phyloP scores from a whole-genome alignment of 2,329 filamentous ascomycete genomes.

The Clonostachys sp. region DNA sequence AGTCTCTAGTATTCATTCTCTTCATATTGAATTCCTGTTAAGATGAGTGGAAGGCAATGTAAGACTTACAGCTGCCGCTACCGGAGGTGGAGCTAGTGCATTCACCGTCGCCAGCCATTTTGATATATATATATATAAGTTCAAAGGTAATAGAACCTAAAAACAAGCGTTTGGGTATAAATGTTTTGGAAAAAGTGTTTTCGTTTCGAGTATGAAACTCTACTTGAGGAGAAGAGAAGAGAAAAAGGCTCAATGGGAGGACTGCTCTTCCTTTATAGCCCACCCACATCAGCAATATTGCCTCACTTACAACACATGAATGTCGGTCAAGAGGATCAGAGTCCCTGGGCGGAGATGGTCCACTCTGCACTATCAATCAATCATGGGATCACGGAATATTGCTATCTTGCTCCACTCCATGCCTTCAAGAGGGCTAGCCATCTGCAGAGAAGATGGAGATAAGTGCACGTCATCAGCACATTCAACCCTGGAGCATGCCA shows the following conservation, averaged over 20 bases:
- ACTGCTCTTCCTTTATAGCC: slow-evolving; percentile 3
- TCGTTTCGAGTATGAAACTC: slow-evolving; percentile 6
- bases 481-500: no score
- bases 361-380: no score
- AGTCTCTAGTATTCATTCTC: background rate
- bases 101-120: slow-evolving; percentile 29
- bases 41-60: background rate
- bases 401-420: no score
- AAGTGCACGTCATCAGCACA: no score
- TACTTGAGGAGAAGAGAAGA: slow-evolving; percentile 4
- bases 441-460: no score
- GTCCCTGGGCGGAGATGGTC: no score
- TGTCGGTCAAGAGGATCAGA: no score
- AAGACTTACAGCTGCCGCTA: slow-evolving; percentile 23
- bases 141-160: slow-evolving; percentile 1
- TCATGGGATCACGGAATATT: no score
- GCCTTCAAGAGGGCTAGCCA: no score
- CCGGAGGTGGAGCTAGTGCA: slow-evolving; percentile 29
- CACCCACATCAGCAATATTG: no score
- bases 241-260: background rate
- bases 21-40: background rate
- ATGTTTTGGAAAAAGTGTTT: slow-evolving; percentile 1
- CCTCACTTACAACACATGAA: no score
- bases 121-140: slow-evolving; percentile 12
- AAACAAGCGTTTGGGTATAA: background rate